Percentiles rank a stretch among this genome's conserved stretches.
phyloP scores from a whole-genome alignment of 176 grass and related monocot species.

The Raddia distichophylla region DNA sequence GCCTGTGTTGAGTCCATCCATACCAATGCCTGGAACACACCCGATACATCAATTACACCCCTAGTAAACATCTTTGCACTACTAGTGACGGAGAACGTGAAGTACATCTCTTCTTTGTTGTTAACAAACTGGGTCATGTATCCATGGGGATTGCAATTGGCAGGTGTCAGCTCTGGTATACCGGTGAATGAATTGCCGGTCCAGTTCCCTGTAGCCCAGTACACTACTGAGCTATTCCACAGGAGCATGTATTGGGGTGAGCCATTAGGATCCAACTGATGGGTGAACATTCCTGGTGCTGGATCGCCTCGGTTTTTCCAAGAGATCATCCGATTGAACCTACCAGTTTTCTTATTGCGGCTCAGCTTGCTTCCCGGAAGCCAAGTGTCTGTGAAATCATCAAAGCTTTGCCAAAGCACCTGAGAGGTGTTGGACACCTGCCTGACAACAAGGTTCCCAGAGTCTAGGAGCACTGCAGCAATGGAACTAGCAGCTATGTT shows the following conservation, averaged over 20 bases:
- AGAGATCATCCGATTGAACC: constrained; percentile 8
- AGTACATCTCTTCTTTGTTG: constrained; percentile 37
- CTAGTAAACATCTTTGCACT: not conserved
- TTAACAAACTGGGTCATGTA: constrained; percentile 37
- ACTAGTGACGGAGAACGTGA: not conserved
- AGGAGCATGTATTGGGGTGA: constrained; percentile 30
- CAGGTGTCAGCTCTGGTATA: constrained; percentile 40
- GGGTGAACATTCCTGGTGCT: constrained; percentile 40
- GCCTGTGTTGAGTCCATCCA: constrained; percentile 20
- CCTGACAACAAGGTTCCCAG: constrained; percentile 41
- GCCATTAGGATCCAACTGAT: constrained; percentile 40
- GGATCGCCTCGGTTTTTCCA: constrained; percentile 51
- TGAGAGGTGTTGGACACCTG: not conserved
- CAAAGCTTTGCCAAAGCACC: constrained; percentile 49
- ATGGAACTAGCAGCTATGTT: not conserved
- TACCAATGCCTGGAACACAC: not conserved
- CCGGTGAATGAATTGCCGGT: not conserved
- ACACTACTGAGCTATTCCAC: constrained; percentile 26
- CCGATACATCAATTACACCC: not conserved
- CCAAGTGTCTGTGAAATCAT: constrained; percentile 45
- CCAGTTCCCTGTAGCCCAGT: constrained; percentile 44
- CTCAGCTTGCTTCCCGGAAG: constrained; percentile 47
- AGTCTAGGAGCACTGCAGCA: constrained; percentile 23
- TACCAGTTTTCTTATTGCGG: constrained; percentile 33
- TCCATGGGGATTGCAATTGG: not conserved